These are phyloP conservation scores for Penicillium pulvis DNA, from an alignment of 495 filamentous ascomycete genomes.

Conservation along the genomic window DNA sequence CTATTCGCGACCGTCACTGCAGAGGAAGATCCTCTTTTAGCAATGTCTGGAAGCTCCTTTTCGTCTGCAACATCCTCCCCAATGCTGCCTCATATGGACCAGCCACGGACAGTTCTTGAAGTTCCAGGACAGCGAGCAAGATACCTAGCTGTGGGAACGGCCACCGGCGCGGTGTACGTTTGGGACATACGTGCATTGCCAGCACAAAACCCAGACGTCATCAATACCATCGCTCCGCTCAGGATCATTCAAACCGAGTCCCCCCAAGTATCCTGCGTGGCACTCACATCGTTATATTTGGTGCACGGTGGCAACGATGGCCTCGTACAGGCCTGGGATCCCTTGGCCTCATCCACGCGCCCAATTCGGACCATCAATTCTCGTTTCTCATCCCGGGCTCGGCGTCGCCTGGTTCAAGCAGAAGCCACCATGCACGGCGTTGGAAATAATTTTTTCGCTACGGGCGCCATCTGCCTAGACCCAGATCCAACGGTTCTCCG, in stretches of 20 bases:
- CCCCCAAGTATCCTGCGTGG: slow-evolving; percentile 83
- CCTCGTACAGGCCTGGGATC: slow-evolving; percentile 96
- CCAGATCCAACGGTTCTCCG: slow-evolving; percentile 87
- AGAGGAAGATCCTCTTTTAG: slow-evolving; percentile 73
- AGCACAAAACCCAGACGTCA: slow-evolving; percentile 48
- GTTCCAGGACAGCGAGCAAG: slow-evolving; percentile 85
- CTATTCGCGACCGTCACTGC: slow-evolving; percentile 66
- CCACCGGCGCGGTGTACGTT: slow-evolving; percentile 71
- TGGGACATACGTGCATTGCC: slow-evolving; percentile 80
- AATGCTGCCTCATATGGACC: slow-evolving; percentile 48
- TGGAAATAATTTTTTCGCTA: slow-evolving; percentile 78
- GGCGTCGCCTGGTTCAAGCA: slow-evolving; percentile 71
- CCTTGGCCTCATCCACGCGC: slow-evolving; percentile 74
- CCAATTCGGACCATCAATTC: slow-evolving; percentile 90
- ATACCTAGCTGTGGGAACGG: slow-evolving; percentile 79
- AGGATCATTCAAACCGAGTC: slow-evolving; percentile 90
- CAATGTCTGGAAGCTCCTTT: slow-evolving; percentile 55
- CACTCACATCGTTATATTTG: slow-evolving; percentile 80
- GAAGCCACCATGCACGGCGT: slow-evolving; percentile 66
- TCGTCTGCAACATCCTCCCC: slow-evolving; percentile 64
- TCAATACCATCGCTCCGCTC: slow-evolving; percentile 63
- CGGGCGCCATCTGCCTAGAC: slow-evolving; percentile 82
- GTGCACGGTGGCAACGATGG: slow-evolving; percentile 95
- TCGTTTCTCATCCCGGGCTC: slow-evolving; percentile 78
- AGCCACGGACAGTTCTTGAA: slow-evolving; percentile 43